Conservation (phyloP, 2,329 filamentous ascomycete genomes). For the Myriosclerotinia duriaeana region DNA sequence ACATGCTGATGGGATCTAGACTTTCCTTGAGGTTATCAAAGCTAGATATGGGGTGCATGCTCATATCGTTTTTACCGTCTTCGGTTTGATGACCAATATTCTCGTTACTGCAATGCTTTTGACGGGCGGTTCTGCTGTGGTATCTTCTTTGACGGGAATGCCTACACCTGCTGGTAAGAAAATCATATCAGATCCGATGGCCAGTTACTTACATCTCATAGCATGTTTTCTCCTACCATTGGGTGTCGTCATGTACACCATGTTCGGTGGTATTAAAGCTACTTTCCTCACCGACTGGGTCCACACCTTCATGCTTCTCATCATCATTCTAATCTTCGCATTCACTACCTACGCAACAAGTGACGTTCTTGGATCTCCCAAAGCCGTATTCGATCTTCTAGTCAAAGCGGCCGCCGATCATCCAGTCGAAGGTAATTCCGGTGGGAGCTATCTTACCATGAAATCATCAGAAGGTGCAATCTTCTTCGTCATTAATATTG, state of each 20-base stretch:
- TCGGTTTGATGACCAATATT: conserved; percentile 81
- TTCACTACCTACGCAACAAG: conserved; percentile 79
- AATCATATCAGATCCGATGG: background rate
- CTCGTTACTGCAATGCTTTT: conserved; percentile 87
- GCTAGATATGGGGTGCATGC: conserved; percentile 73
- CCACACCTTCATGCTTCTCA: conserved; percentile 79
- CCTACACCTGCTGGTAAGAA: conserved; percentile 63
- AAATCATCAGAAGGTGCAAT: conserved; percentile 74
- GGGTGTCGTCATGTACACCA: conserved; percentile 78
- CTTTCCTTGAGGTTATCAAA: conserved; percentile 78
- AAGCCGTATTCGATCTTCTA: conserved; percentile 75
- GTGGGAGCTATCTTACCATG: conserved; percentile 87
- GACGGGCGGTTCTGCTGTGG: conserved; percentile 77
- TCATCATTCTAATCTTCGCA: conserved; percentile 83
- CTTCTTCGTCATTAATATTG: conserved; percentile 89
- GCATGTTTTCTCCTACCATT: conserved; percentile 78
- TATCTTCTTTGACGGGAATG: conserved; percentile 69
- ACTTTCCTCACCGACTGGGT: conserved; percentile 72
- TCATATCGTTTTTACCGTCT: conserved; percentile 78
- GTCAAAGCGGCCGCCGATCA: conserved; percentile 65
- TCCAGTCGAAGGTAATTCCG: conserved; percentile 75
- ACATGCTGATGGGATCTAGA: conserved; percentile 39
- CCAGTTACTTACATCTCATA: conserved; percentile 1
- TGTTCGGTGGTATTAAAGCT: conserved; percentile 77
- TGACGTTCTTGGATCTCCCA: conserved; percentile 69